A percentile compares a stretch with the other conserved stretches of the same genome.
phyloP scores from a whole-genome alignment of 257 asterid species.

The Nicotiana undulata region DNA sequence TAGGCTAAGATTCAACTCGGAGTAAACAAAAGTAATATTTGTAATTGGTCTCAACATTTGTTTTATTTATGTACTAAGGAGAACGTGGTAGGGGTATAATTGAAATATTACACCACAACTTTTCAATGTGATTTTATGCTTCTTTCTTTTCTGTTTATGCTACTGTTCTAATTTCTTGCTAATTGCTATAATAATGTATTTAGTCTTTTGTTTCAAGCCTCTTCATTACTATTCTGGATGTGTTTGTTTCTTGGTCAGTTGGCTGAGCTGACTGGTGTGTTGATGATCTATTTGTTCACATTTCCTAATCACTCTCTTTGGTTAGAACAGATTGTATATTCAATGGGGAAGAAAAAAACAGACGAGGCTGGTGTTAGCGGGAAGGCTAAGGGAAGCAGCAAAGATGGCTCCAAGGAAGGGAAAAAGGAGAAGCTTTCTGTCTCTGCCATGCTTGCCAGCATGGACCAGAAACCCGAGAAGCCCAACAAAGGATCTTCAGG shows the following conservation, averaged over 20 bases:
- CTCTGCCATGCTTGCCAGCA: constrained; percentile 53
- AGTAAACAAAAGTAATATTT: no score
- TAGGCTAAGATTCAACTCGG: neutral
- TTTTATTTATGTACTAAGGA: neutral
- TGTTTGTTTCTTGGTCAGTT: neutral
- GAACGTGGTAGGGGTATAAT: neutral
- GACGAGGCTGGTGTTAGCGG: constrained; percentile 39
- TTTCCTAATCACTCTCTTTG: neutral
- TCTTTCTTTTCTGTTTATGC: neutral
- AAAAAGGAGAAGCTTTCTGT: constrained; percentile 45
- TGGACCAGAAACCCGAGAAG: constrained; percentile 57
- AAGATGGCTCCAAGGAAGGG: constrained; percentile 25
- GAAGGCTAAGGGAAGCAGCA: constrained; percentile 46
- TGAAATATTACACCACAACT: neutral
- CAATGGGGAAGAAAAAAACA: constrained; percentile 61
- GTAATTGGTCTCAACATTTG: neutral
- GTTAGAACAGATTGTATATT: neutral
- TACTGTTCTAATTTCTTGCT: neutral
- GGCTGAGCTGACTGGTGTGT: neutral
- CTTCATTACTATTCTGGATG: neutral
- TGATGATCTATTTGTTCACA: neutral
- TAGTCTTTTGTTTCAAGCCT: neutral
- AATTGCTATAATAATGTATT: neutral
- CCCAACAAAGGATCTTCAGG: constrained; percentile 42
- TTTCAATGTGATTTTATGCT: neutral